These are phyloP conservation scores for Papilionanthe hybrid DNA, from an alignment of 116 monocot genomes.

Conservation along the genomic window DNA sequence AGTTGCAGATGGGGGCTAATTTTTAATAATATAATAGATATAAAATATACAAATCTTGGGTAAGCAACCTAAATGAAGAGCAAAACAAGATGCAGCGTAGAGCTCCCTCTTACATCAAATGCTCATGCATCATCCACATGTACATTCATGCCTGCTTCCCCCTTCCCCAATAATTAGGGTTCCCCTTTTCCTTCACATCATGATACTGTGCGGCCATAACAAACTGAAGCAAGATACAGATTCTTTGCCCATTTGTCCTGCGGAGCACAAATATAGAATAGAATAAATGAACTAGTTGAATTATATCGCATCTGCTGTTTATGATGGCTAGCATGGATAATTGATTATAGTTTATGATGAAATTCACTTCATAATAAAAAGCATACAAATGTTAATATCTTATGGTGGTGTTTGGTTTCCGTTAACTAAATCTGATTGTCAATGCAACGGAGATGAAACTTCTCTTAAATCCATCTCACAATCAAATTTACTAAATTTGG, in stretches of 20 bases:
- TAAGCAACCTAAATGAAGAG: background rate
- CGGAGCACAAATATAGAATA: background rate
- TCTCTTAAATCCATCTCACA: too few species aligned
- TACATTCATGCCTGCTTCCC: background rate
- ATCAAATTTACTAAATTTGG: too few species aligned
- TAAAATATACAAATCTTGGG: slow-evolving; percentile 8
- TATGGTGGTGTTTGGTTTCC: too few species aligned
- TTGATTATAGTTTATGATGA: background rate
- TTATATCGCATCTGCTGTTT: too few species aligned
- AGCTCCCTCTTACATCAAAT: background rate
- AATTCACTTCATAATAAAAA: background rate
- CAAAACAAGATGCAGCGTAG: background rate
- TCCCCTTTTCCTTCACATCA: slow-evolving; percentile 16
- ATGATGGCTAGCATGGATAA: too few species aligned
- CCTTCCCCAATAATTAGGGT: background rate
- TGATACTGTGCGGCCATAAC: slow-evolving; percentile 67
- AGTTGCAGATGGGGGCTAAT: background rate
- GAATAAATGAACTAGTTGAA: too few species aligned
- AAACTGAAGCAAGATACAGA: slow-evolving; percentile 53
- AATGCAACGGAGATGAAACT: too few species aligned
- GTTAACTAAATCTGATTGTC: too few species aligned
- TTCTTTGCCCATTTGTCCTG: slow-evolving; percentile 84
- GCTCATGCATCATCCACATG: background rate
- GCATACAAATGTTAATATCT: background rate
- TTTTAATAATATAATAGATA: background rate